Base-by-base conservation (phyloP, 2,329 filamentous ascomycete genomes). In the Diaporthe caulivora region DNA sequence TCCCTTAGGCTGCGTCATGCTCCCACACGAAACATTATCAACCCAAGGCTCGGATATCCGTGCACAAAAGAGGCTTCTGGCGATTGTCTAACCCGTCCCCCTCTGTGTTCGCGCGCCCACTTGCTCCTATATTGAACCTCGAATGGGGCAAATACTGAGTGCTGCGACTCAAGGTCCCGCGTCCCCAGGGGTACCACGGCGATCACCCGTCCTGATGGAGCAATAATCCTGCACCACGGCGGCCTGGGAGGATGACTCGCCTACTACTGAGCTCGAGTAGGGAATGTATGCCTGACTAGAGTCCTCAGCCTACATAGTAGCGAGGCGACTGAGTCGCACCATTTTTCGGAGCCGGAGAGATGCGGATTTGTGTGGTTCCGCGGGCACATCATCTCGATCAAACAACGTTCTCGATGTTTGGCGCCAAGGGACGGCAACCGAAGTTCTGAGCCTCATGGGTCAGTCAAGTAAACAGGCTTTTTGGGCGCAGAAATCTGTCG, bases 21-120 rank as follows among this genome's bases (percentile, higher is more conserved):
- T 53, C 24, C 62, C 44, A 67, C 62, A 67, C 62, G 62, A 67
- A 67, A 67, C 62, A 53, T 29, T 9, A 13, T 3, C 13, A 40
- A 40, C 37, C 37, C 37, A 40, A 34, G 60, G 42, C 42, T 17
- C 26, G 37, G 18, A 15, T 31, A 64, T 67, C 62, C 62, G 62
- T 67, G 62, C 62, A 29, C 62, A 7, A 11, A 11, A n/a, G 7
- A n/a, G 7, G 51, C 49, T 40, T 40, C 31, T 7, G 11, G 15
- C n/a, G 54, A 13, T 57, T 37, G 29, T 37, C 31, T 24, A 24
- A 10, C 7, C 11, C 8, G 11, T 11, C 42, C 24, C 21, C 29
- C 5, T 51, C 18, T 18, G 6, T 2, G 4, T 11, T 34, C 42
- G 4, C 42, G 17, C 17, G 40, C 60, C 17, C 29, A 15, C 7